phyloP scores from a whole-genome alignment of 2,329 filamentous ascomycete genomes.

The Cyphellophora attinorum region DNA sequence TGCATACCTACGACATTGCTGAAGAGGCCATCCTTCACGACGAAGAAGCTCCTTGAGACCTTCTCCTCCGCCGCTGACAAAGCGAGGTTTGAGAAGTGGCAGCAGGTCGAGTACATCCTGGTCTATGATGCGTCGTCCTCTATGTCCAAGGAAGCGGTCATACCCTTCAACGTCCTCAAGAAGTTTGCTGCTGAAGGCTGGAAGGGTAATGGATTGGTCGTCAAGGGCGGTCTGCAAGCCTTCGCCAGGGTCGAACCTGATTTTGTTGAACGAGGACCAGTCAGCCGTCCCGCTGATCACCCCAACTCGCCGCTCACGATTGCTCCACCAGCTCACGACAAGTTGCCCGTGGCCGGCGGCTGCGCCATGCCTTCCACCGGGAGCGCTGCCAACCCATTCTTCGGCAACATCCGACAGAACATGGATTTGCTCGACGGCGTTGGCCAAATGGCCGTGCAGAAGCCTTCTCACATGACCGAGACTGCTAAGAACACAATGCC shows the following conservation, averaged over 20 bases:
- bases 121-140: constrained; percentile 76
- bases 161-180: constrained; percentile 78
- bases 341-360: constrained; percentile 77
- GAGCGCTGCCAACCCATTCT: constrained; percentile 75
- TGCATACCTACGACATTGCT: constrained; percentile 92
- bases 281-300: constrained; percentile 22
- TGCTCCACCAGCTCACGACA: constrained; percentile 39
- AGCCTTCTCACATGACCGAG: constrained; percentile 43
- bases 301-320: constrained; percentile 43
- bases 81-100: constrained; percentile 68
- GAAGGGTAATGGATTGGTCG: constrained; percentile 60
- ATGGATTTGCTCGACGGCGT: constrained; percentile 91
- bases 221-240: constrained; percentile 71
- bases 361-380: constrained; percentile 66
- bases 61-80: constrained; percentile 66
- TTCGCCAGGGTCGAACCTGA: constrained; percentile 61
- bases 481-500: constrained; percentile 51
- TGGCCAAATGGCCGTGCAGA: constrained; percentile 61
- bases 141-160: constrained; percentile 68
- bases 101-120: constrained; percentile 62
- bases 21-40: constrained; percentile 82
- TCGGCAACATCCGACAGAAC: constrained; percentile 91
- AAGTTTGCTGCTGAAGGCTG: constrained; percentile 86
- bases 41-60: constrained; percentile 77
- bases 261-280: constrained; percentile 47